Evolutionary conservation across 176 grass and related monocot species (phyloP).

Genomic region (Oryza glumipatula): DNA sequence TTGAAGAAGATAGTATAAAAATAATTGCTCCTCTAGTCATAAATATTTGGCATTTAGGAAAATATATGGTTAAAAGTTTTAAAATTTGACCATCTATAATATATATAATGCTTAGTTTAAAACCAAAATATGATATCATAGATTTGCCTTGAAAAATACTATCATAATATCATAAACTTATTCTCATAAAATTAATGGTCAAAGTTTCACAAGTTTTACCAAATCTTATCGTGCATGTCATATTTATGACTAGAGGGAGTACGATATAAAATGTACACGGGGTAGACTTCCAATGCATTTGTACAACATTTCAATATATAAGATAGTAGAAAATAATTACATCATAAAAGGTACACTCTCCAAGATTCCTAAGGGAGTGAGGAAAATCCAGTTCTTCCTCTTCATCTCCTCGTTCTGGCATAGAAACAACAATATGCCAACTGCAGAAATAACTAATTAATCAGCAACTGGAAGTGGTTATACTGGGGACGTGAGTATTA

Average conservation of each 20-base stretch:
- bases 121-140: too few species aligned
- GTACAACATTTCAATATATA: constrained; percentile 13
- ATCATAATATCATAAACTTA: too few species aligned
- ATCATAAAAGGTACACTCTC: constrained; percentile 76
- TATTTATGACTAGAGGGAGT: too few species aligned
- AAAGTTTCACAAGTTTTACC: too few species aligned
- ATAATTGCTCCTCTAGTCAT: constrained; percentile 25
- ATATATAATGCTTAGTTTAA: too few species aligned
- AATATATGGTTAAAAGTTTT: too few species aligned
- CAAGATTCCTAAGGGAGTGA: constrained; percentile 74
- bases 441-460: constrained; percentile 55
- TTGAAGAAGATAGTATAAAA: constrained; percentile 23
- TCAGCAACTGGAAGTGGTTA: constrained; percentile 17
- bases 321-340: constrained; percentile 44
- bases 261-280: neutral
- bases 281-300: constrained; percentile 16
- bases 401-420: constrained; percentile 51
- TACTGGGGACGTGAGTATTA: constrained; percentile 13
- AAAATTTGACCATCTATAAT: too few species aligned
- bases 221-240: too few species aligned
- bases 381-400: constrained; percentile 70
- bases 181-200: too few species aligned
- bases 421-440: constrained; percentile 79
- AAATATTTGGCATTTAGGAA: too few species aligned
- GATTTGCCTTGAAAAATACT: too few species aligned